phyloP scores from a whole-genome alignment of 495 filamentous ascomycete species.

The Rhypophila decipiens region DNA sequence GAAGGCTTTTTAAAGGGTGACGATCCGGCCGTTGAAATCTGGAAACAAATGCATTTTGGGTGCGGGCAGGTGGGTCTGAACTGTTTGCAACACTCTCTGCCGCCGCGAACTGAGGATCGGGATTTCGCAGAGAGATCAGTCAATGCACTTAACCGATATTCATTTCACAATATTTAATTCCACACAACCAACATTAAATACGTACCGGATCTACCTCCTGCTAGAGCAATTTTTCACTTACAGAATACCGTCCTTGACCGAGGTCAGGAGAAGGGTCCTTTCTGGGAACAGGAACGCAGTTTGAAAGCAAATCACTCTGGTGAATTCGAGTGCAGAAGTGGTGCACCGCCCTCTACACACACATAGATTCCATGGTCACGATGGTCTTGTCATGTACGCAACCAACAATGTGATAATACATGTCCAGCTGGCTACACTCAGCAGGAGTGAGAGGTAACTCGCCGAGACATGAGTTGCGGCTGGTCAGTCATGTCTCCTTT shows the following conservation, averaged over 20 bases:
- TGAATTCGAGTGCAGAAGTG: too few relatives aligned
- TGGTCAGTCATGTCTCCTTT: not conserved
- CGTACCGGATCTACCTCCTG: not conserved
- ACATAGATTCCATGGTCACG: not conserved
- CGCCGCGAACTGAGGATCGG: not conserved
- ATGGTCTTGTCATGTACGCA: not conserved
- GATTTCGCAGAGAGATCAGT: slow-evolving; percentile 2
- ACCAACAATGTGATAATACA: not conserved
- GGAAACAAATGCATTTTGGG: not conserved
- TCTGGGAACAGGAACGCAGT: not conserved
- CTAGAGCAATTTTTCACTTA: not conserved
- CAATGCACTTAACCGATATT: slow-evolving; percentile 1
- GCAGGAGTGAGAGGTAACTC: not conserved
- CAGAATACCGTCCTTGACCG: not conserved
- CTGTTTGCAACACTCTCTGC: too few relatives aligned
- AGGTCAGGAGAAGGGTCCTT: not conserved
- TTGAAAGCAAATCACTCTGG: too few relatives aligned
- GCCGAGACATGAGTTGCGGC: not conserved
- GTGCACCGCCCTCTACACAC: too few relatives aligned
- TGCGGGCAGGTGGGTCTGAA: not conserved
- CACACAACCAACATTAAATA: too few relatives aligned
- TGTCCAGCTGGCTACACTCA: not conserved
- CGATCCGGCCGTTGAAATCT: too few relatives aligned
- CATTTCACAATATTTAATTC: too few relatives aligned
- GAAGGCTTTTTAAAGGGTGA: too few relatives aligned